Evolutionary conservation across 2,329 filamentous ascomycete genomes (phyloP), one percentile per base, ranked within the genome.

Genomic region (Curvularia eragrostidis): DNA sequence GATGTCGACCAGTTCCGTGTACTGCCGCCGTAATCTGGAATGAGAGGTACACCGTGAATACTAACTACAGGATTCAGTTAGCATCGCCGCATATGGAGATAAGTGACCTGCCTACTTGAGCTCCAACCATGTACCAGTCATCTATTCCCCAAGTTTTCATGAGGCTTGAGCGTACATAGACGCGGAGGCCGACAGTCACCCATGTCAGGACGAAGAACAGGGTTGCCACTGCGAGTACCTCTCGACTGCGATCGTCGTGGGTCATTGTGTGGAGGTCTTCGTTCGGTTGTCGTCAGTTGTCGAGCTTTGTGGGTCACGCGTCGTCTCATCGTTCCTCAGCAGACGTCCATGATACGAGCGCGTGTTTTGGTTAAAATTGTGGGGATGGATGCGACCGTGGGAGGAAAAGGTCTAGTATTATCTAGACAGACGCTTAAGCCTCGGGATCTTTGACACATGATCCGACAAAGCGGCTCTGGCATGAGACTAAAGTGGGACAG

Each of bases 41-140:
- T 9, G 67, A 63, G 1, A 81, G 61, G 39, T 80, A 81, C 2
- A 73, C 59, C 0, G 76, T 79, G 64, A 79, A 81, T 32, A 77
- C 60, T 1, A 72, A 34, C 74, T 75, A 24, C 12, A 13, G 26
- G 5, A 3, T 18, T 63, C 18, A 58, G 52, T 62, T n/a, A 54
- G 28, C 9, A 39, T 32, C 18, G 21, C 15, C 0, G 12, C 5
- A 9, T n/a, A 21, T 9, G 12, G 18, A 23, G 28, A 10, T 7
- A 3, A 10, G 12, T 23, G 24, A 3, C 5, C 12, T 12, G 48
- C 66, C 48, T 63, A 73, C 71, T 49, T 77, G 64, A 10, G 78
- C 75, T 3, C 67, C 65, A 28, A 79, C 55, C 77, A 81, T 80
- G 6, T 67, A 73, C 61, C 70, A 77, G 64, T 81, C 79, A 63